phyloP scores from a whole-genome alignment of 2,329 filamentous ascomycete genomes.

The Trichoderma gracile region DNA sequence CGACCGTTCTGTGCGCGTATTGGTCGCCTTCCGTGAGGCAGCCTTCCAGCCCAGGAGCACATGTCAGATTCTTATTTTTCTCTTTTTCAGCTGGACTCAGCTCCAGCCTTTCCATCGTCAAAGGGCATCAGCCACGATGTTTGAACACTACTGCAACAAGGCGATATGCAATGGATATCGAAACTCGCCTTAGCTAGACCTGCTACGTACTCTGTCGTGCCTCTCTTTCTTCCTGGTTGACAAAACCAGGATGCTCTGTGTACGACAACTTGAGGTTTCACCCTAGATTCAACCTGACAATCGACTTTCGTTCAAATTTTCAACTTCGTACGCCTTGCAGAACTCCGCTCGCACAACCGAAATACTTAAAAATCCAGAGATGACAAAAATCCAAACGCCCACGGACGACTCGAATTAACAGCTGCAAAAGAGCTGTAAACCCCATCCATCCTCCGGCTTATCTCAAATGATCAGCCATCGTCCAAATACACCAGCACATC shows the following conservation, averaged over 20 bases:
- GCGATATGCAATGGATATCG: not conserved
- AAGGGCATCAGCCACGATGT: not conserved
- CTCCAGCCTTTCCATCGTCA: not conserved
- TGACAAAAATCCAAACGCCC: no score
- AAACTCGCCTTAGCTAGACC: not conserved
- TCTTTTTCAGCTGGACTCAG: not conserved
- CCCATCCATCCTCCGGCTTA: not conserved
- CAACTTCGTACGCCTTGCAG: no score
- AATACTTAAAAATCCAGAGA: not conserved
- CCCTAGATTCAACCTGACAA: not conserved
- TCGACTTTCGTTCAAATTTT: no score
- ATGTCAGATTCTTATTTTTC: not conserved
- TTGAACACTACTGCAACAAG: not conserved
- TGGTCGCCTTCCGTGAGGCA: not conserved
- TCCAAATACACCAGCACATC: conserved; percentile 1
- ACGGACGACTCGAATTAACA: not conserved
- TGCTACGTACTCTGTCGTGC: not conserved
- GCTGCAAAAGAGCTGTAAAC: not conserved
- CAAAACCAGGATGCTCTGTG: not conserved
- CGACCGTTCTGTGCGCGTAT: not conserved
- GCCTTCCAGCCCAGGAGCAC: not conserved
- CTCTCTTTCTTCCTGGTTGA: no score
- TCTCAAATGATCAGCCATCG: not conserved
- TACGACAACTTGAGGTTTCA: not conserved
- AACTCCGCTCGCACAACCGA: no score